Percentiles rank a stretch among this genome's conserved stretches.
These are phyloP conservation scores for Xylariomycetidae sp. DNA, from an alignment of 2,329 filamentous ascomycete genomes.

Conservation along the genomic window DNA sequence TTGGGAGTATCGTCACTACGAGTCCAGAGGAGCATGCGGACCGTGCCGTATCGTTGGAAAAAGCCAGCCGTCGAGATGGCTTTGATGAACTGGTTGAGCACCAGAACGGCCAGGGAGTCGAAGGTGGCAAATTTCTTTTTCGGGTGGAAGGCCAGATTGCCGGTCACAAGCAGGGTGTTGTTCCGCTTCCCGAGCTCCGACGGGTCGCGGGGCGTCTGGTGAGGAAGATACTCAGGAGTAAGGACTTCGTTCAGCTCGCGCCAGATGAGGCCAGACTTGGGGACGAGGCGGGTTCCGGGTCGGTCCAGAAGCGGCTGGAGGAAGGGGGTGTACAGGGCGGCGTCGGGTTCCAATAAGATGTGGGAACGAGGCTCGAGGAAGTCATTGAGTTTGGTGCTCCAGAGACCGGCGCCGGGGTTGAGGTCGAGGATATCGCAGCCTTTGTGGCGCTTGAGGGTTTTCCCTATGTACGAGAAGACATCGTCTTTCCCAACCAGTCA, in stretches of 20 bases:
- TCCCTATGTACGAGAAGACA: conserved; percentile 61
- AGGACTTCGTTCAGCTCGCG: conserved; percentile 52
- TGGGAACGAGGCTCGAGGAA: conserved; percentile 73
- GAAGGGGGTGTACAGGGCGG: conserved; percentile 50
- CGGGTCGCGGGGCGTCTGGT: conserved; percentile 41
- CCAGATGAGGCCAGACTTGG: conserved; percentile 54
- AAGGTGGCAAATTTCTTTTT: conserved; percentile 45
- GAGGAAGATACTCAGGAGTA: conserved; percentile 41
- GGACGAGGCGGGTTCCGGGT: conserved; percentile 43
- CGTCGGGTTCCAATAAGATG: conserved; percentile 71
- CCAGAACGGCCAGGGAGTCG: conserved; percentile 49
- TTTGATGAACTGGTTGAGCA: conserved; percentile 56
- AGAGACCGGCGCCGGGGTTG: conserved; percentile 73
- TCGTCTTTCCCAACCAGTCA: conserved; percentile 47
- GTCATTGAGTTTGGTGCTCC: conserved; percentile 71
- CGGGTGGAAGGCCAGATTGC: conserved; percentile 55
- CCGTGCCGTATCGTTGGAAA: conserved; percentile 70
- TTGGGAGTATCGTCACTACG: conserved; percentile 51
- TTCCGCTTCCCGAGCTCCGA: conserved; percentile 50
- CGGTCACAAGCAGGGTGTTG: conserved; percentile 65
- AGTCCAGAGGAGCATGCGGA: conserved; percentile 73
- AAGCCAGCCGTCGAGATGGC: conserved; percentile 52
- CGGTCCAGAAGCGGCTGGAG: conserved; percentile 51
- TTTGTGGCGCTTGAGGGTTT: conserved; percentile 60
- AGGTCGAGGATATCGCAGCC: conserved; percentile 85